A percentile compares a stretch with the other conserved stretches of the same genome.
phyloP scores from a whole-genome alignment of 169 alveolate species.

The Eimeria praecox region DNA sequence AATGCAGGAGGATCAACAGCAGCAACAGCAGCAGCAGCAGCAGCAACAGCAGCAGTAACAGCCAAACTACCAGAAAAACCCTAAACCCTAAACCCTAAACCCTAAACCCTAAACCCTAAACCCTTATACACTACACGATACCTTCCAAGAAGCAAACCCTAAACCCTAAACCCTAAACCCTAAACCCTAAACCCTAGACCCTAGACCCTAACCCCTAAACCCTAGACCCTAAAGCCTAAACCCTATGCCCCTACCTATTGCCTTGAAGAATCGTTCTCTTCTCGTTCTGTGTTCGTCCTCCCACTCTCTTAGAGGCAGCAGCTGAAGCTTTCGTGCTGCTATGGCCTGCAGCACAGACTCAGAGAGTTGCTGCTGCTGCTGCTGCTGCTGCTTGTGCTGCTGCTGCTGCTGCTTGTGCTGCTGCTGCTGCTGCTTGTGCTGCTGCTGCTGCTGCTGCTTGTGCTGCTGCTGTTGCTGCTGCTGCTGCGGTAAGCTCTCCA shows the following conservation, averaged over 20 bases:
- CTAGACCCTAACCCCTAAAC: too few species aligned
- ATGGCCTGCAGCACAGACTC: constrained; percentile 49
- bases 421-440: background rate
- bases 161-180: too few species aligned
- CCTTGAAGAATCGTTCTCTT: constrained; percentile 1
- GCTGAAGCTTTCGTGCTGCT: constrained; percentile 32
- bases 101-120: background rate
- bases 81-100: constrained; percentile 5
- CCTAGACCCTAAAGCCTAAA: too few species aligned
- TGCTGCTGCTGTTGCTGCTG: constrained; percentile 26
- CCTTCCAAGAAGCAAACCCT: too few species aligned
- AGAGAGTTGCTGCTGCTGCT: constrained; percentile 55
- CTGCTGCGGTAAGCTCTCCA: background rate
- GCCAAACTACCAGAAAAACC: too few species aligned
- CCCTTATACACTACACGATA: too few species aligned
- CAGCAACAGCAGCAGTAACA: too few species aligned
- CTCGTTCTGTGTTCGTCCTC: constrained; percentile 29
- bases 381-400: constrained; percentile 39
- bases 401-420: constrained; percentile 17
- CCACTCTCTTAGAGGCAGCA: constrained; percentile 50
- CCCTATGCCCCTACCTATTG: background rate
- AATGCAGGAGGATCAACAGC: too few species aligned
- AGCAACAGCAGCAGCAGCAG: too few species aligned
- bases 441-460: constrained; percentile 36
- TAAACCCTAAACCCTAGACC: too few species aligned